Evolutionary conservation across 306 rosid genomes (phyloP), one percentile per base, ranked within the genome.

Genomic region (Citrullus colocynthis): DNA sequence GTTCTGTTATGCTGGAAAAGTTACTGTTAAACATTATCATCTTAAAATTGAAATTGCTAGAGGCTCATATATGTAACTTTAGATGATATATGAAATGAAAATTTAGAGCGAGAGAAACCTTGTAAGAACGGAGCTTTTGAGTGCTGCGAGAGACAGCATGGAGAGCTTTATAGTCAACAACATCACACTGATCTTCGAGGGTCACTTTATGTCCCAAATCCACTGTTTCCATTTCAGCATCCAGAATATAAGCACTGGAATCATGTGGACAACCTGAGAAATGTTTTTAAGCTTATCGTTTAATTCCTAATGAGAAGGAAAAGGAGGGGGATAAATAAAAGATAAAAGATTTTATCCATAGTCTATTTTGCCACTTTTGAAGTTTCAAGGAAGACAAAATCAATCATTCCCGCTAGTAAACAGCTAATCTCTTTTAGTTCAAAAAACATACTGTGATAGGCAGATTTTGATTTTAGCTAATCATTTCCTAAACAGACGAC

Each of bases 121-220:
- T 90, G 85, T 89, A 95, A 12, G 99, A 92, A 81, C 91, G 82
- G 75, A 82, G 91, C 87, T 84, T 90, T 86, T 74, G 93, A 67
- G 77, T 62, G 87, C 96, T 85, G 77, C 39, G 61, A 63, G 96
- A 80, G 61, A 82, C 81, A 28, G 89, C 92, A 82, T 88, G 78
- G 44, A 90, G 88, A 76, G 81, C 81, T 10, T 80, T 84, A 78
- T 86, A 91, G 32, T 88, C 88, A 61, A 87, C 84, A 81, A 82
- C 58, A 77, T 86, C 80, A 86, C 91, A 84, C 32, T 84, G 83
- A 58, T 87, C 90, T 51, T 70, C 84, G 67, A 78, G 81, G 76
- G 82, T 85, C 78, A 64, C 78, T 82, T 85, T 78, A 81, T 89
- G 84, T 69, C 79, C 49, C 88, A 95, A 85, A 71, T 89, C 87